A percentile compares a stretch with the other conserved stretches of the same genome.
These are phyloP conservation scores for Tuber melanosporum DNA, from an alignment of 495 filamentous ascomycete genomes.

Conservation along the genomic window DNA sequence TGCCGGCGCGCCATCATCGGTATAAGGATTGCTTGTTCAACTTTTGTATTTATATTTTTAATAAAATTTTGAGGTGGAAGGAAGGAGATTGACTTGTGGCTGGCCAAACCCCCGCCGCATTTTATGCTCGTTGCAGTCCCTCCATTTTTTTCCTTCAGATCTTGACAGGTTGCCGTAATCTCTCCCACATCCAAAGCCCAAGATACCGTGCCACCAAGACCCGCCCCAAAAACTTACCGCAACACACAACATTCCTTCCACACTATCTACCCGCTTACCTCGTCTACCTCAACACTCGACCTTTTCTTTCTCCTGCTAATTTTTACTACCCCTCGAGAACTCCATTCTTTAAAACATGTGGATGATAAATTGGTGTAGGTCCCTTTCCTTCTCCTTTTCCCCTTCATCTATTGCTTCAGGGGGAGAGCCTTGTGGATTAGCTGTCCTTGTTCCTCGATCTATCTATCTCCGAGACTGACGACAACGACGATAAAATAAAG, in stretches of 20 bases:
- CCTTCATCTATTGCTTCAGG: neutral
- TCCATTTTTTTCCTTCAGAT: neutral
- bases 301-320: neutral
- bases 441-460: constrained; percentile 28
- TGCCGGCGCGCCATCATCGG: neutral
- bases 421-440: constrained; percentile 9
- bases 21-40: neutral
- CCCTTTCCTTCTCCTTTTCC: constrained; percentile 20
- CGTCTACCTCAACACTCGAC: constrained; percentile 2
- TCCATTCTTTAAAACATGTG: constrained; percentile 58
- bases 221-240: neutral
- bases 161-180: neutral
- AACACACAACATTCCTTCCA: constrained; percentile 4
- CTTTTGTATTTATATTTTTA: neutral
- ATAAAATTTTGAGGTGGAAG: too few species aligned
- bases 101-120: constrained; percentile 6
- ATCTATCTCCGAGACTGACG: constrained; percentile 18
- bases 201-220: neutral
- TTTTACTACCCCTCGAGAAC: neutral
- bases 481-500: constrained; percentile 46
- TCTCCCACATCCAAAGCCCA: neutral
- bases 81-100: constrained; percentile 8
- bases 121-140: constrained; percentile 7
- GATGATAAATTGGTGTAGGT: constrained; percentile 94
- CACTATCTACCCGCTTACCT: neutral